phyloP scores from a whole-genome alignment of 352 stramenopile species.

The Achlya hypogyna region DNA sequence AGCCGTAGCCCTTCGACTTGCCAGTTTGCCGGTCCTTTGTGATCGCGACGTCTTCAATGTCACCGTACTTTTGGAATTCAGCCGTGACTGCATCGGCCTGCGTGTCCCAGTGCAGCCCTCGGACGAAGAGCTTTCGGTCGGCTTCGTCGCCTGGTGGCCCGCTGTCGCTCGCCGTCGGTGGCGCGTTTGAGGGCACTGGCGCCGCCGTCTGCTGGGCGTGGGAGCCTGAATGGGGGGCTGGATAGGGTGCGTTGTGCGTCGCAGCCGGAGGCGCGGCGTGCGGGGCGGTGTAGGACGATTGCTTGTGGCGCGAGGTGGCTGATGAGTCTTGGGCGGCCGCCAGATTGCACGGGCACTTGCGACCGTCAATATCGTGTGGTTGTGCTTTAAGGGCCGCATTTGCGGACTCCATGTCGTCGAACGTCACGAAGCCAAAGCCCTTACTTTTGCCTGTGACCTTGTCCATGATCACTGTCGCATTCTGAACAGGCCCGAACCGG shows the following conservation, averaged over 20 bases:
- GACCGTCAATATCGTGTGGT: conserved; percentile 46
- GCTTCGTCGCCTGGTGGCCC: conserved; percentile 26
- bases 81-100: conserved; percentile 37
- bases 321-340: background rate
- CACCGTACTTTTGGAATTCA: conserved; percentile 57
- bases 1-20: conserved; percentile 62
- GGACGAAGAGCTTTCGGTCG: conserved; percentile 58
- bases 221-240: conserved; percentile 30
- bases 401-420: conserved; percentile 50
- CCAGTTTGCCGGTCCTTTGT: conserved; percentile 41
- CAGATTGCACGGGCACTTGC: conserved; percentile 16
- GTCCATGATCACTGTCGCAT: conserved; percentile 52
- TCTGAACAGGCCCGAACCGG: conserved; percentile 47
- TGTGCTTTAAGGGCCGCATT: conserved; percentile 39
- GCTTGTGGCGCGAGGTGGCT: background rate
- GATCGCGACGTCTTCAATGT: conserved; percentile 41
- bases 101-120: conserved; percentile 45
- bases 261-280: conserved; percentile 21
- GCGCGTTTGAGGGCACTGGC: background rate
- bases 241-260: background rate
- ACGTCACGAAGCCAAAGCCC: conserved; percentile 60
- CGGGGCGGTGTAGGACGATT: background rate
- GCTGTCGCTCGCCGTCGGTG: background rate
- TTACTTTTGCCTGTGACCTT: conserved; percentile 50
- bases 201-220: conserved; percentile 4